Evolutionary conservation across 2,329 filamentous ascomycete species (phyloP).

Genomic region (Ophiosphaerella herpotricha): DNA sequence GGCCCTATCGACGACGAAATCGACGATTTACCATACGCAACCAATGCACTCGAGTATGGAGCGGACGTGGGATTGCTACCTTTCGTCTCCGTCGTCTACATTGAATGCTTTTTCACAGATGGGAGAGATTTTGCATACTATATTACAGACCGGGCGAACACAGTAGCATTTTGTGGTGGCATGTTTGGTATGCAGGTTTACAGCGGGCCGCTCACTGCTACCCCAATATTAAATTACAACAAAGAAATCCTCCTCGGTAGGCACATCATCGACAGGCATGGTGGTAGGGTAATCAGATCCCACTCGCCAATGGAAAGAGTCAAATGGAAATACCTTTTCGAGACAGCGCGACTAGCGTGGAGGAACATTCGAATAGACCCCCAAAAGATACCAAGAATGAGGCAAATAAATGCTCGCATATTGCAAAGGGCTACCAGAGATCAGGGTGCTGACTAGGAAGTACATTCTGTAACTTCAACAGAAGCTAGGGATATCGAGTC

Average conservation of each 20-base stretch:
- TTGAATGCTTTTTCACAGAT: constrained; percentile 24
- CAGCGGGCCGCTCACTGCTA: constrained; percentile 20
- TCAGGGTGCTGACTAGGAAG: neutral
- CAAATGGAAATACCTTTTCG: constrained; percentile 27
- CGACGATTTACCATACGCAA: constrained; percentile 8
- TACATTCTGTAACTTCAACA: neutral
- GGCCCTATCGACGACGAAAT: constrained; percentile 6
- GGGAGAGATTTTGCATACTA: constrained; percentile 22
- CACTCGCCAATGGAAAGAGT: constrained; percentile 4
- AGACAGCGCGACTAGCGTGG: constrained; percentile 22
- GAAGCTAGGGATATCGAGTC: constrained; percentile 1
- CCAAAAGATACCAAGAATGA: constrained; percentile 2
- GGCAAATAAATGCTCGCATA: neutral
- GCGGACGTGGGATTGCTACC: neutral
- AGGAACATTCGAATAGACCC: constrained; percentile 14
- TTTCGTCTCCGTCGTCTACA: constrained; percentile 19
- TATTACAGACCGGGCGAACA: constrained; percentile 14
- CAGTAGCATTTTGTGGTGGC: constrained; percentile 16
- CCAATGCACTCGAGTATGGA: neutral
- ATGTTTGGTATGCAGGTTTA: constrained; percentile 20
- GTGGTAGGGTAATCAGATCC: neutral
- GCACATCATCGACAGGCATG: neutral
- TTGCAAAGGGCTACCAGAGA: neutral
- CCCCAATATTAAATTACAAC: constrained; percentile 3
- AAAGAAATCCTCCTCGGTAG: neutral